Base-by-base conservation (phyloP, 257 asterid genomes). In the Ballota nigra region DNA sequence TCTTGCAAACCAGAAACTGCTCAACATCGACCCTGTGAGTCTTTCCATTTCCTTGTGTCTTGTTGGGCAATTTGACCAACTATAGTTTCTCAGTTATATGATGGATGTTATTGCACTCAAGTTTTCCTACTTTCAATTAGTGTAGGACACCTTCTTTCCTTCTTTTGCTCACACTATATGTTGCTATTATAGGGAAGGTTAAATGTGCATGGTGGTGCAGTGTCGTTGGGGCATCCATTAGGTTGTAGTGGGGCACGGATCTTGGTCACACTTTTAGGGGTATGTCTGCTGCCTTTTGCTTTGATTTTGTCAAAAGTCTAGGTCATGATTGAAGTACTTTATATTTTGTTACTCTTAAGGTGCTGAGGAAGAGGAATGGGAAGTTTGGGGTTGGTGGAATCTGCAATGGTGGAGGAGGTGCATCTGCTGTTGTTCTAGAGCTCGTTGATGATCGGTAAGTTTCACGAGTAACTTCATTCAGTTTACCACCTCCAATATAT, bases 371-470 rank as follows among this genome's bases (percentile, higher is more conserved):
- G 63, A 87, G 63, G 67, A 91, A 84, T 11, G 96, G 90, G 22
- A 89, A 72, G 83, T 86, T 83, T 74, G 99, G 98, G 74, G 97
- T 85, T 66, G 99, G 96, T 63, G 91, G 92, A 72, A 62, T 91
- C 68, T 94, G 98, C 89, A 93, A 93, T 47, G 98, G 98, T 22
- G 98, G 97, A 77, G 98, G 98, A 60, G 98, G 98, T 68, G 96
- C 98, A 71, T 94, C 98, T 64, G 87, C 98, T 55, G 76, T 91
- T 34, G 97, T 91, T 75, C 53, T 91, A 22, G 98, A 94, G 84
- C 76, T 91, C 78, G 61, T 84, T 18, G 34, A 73, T 68, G 73
- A 73, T 22, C 36, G 71, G 86, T 83, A 59, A 56, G 79, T 9
- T 67, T 72, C 65, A 45, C 11, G 13, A 2, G 3, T 6, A 29